phyloP scores from a whole-genome alignment of 1,139 yeast genomes.

The Sugiyamaella grinbergsii region DNA sequence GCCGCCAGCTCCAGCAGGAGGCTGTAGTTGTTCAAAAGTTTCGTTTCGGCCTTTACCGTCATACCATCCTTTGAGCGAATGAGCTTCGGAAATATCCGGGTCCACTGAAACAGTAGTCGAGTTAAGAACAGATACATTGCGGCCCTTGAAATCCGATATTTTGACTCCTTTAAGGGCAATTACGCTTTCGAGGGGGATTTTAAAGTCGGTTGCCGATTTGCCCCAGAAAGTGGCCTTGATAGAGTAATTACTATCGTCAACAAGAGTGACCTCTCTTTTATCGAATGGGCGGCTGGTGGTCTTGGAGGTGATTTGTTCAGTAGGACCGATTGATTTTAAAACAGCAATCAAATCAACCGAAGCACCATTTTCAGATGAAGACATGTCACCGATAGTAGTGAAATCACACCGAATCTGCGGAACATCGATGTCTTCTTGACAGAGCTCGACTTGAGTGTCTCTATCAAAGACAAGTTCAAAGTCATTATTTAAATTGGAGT shows the following conservation, averaged over 20 bases:
- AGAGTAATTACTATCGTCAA: conserved; percentile 79
- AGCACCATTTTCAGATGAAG: conserved; percentile 63
- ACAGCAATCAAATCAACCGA: conserved; percentile 83
- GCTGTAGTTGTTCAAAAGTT: conserved; percentile 62
- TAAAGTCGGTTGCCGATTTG: conserved; percentile 76
- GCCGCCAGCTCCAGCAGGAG: conserved; percentile 35
- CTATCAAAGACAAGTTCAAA: conserved; percentile 83
- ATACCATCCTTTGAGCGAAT: conserved; percentile 90
- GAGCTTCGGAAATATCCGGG: conserved; percentile 90
- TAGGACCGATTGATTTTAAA: conserved; percentile 71
- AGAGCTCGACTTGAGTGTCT: conserved; percentile 74
- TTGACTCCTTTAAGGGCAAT: conserved; percentile 89
- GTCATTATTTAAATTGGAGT: conserved; percentile 81
- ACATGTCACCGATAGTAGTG: conserved; percentile 66
- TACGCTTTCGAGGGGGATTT: conserved; percentile 74
- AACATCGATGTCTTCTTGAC: conserved; percentile 61
- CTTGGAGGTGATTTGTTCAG: conserved; percentile 84
- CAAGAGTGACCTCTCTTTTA: conserved; percentile 84
- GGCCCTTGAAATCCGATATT: conserved; percentile 86
- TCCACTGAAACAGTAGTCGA: conserved; percentile 73
- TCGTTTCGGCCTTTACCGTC: conserved; percentile 72
- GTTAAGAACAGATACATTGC: conserved; percentile 77
- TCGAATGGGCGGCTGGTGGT: conserved; percentile 88
- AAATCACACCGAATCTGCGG: conserved; percentile 82
- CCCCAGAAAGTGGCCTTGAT: conserved; percentile 90